These are phyloP conservation scores for Sclerotinia minor DNA, from an alignment of 2,329 filamentous ascomycete species.

Conservation along the genomic window DNA sequence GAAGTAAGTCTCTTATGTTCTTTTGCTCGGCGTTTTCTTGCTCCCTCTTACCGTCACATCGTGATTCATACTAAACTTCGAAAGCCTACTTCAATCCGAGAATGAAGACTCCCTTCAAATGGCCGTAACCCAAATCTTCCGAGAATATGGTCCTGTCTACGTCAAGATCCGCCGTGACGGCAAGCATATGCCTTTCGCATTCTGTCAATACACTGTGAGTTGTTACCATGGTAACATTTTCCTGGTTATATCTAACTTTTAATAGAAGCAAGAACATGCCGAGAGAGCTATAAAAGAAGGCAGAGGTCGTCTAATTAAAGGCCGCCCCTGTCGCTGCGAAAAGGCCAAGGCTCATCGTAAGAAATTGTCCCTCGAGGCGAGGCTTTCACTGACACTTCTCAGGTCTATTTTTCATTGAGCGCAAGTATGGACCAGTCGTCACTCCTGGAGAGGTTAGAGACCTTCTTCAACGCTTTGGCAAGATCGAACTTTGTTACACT, in stretches of 20 bases:
- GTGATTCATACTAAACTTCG: slow-evolving; percentile 4
- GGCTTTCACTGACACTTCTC: slow-evolving; percentile 18
- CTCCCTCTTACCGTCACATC: not conserved
- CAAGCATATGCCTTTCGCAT: slow-evolving; percentile 63
- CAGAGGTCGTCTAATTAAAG: slow-evolving; percentile 52
- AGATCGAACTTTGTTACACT: slow-evolving; percentile 42
- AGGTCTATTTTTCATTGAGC: slow-evolving; percentile 54
- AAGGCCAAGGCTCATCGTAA: slow-evolving; percentile 59
- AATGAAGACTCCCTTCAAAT: slow-evolving; percentile 54
- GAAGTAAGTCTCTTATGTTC: slow-evolving; percentile 53
- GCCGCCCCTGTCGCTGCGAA: slow-evolving; percentile 60
- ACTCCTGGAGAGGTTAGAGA: slow-evolving; percentile 48
- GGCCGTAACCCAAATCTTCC: slow-evolving; percentile 55
- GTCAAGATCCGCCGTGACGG: slow-evolving; percentile 63
- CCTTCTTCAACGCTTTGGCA: slow-evolving; percentile 49
- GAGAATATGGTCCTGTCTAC: slow-evolving; percentile 56
- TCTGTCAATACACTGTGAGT: slow-evolving; percentile 62
- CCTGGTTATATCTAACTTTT: slow-evolving; percentile 34
- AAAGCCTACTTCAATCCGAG: slow-evolving; percentile 53
- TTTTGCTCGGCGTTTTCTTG: not conserved
- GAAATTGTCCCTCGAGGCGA: slow-evolving; percentile 35
- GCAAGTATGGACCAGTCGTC: slow-evolving; percentile 44
- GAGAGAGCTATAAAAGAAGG: slow-evolving; percentile 50
- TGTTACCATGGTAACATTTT: not conserved
- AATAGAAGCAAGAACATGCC: slow-evolving; percentile 52